Evolutionary conservation across 495 filamentous ascomycete species (phyloP), one percentile per base, ranked within the genome.

Genomic region (Hypoxylon fuscum): DNA sequence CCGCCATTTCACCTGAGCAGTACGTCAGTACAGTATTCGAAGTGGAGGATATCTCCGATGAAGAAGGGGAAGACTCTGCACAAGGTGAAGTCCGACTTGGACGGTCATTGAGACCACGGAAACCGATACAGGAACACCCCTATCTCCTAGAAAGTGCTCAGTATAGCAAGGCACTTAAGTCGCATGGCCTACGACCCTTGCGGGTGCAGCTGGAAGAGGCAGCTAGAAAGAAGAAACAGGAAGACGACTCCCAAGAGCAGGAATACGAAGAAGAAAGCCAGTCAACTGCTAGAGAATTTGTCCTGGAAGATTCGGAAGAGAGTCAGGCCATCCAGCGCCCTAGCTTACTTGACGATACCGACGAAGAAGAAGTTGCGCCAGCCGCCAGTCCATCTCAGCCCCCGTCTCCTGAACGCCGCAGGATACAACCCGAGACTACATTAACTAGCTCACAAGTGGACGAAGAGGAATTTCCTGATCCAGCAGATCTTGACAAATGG

Each of bases 41-140:
- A 21, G 9, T 54, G 34, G 40, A 29, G 40, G 21, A 61, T n/a
- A 44, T 27, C 1, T 31, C 44, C 14, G 41, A 47, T 20, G 56
- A 57, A 8, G 53, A 62, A 6, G 63, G 73, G 8, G 64, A 66
- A 10, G 14, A 48, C 12, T 29, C 53, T 14, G 57, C 64, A 6
- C 66, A 69, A n/a, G 59, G 62, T 7, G 43, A 46, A 5, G 27
- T 60, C 12, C 71, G 65, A 23, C 20, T 66, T 14, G 74, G 72
- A 56, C 74, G 81, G 14, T 83, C 77, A 22, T 72, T 93, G 12
- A 81, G 90, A 23, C 82, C 88, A 20, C 80, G 90, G 50, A 91
- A 90, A 51, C 84, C 88, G 2, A 91, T 91, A 27, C 90, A 93
- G 66, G 72, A 91, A 46, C 88, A 90, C 61, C 90, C 90, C 0